Percentiles rank a stretch among this genome's conserved stretches.
These are phyloP conservation scores for Chytridiales sp. DNA, from an alignment of 371 early-diverging fungal species.

Conservation along the genomic window DNA sequence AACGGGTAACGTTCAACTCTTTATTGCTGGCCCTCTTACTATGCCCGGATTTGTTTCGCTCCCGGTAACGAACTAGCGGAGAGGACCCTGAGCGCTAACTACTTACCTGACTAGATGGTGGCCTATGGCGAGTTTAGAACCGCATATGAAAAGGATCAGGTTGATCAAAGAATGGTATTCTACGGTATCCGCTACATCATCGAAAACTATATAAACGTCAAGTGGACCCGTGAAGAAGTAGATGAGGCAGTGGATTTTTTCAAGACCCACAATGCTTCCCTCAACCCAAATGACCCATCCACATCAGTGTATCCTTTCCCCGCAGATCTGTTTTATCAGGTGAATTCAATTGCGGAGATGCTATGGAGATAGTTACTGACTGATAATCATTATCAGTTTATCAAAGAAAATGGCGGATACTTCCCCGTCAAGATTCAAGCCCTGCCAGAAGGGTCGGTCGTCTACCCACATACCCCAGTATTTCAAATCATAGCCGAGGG, in stretches of 20 bases:
- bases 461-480: conserved; percentile 74
- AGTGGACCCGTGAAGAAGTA: conserved; percentile 69
- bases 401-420: conserved; percentile 70
- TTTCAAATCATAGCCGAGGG: conserved; percentile 70
- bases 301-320: conserved; percentile 69
- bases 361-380: neutral
- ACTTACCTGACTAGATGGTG: conserved; percentile 48
- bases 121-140: conserved; percentile 81
- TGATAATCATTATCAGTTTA: conserved; percentile 45
- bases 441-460: conserved; percentile 71
- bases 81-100: too few species aligned
- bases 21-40: neutral
- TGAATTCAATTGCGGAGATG: conserved; percentile 15
- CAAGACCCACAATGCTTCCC: conserved; percentile 60
- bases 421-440: conserved; percentile 77
- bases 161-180: conserved; percentile 71
- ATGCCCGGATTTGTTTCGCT: too few species aligned
- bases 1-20: conserved; percentile 39
- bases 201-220: conserved; percentile 61
- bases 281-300: conserved; percentile 27
- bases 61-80: too few species aligned
- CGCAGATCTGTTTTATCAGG: conserved; percentile 68
- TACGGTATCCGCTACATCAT: conserved; percentile 82
- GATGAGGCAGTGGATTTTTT: conserved; percentile 64
- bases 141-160: conserved; percentile 57